A percentile compares a stretch with the other conserved stretches of the same genome.
Evolutionary conservation across 1,284 basidiomycete species (phyloP).

Genomic region (Cryptococcus amylolentus): DNA sequence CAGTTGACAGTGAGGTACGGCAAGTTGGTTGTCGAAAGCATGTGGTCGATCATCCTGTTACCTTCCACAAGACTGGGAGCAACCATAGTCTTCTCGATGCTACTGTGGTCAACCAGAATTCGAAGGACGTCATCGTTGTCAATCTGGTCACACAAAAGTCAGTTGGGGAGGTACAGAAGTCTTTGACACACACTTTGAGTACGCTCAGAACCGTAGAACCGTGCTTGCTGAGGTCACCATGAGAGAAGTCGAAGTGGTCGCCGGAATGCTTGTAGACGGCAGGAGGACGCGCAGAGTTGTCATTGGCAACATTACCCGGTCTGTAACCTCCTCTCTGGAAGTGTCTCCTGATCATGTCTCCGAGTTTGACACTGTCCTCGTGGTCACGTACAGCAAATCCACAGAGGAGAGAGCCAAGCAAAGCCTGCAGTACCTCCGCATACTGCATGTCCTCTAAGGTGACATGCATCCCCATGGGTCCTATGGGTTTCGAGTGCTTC

Average conservation of each 20-base stretch:
- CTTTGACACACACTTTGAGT: constrained; percentile 61
- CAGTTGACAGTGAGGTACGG: constrained; percentile 19
- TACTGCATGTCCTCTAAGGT: constrained; percentile 68
- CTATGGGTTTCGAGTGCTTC: constrained; percentile 70
- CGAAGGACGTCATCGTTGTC: constrained; percentile 71
- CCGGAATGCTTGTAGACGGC: constrained; percentile 63
- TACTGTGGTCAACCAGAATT: constrained; percentile 69
- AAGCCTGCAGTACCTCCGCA: constrained; percentile 62
- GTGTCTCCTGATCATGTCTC: constrained; percentile 56
- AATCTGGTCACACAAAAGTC: constrained; percentile 55
- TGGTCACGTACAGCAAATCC: constrained; percentile 75
- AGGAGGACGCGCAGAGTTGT: constrained; percentile 30
- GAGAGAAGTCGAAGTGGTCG: constrained; percentile 72
- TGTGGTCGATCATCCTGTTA: constrained; percentile 55
- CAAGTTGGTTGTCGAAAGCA: constrained; percentile 29
- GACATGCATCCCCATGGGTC: constrained; percentile 79
- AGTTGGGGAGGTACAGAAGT: background rate
- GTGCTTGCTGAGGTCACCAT: constrained; percentile 60
- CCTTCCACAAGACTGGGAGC: constrained; percentile 61
- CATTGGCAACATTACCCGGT: constrained; percentile 7
- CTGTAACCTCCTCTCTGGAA: constrained; percentile 25
- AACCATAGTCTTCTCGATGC: constrained; percentile 71
- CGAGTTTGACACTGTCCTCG: constrained; percentile 63
- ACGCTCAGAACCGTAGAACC: constrained; percentile 75
- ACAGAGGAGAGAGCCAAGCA: constrained; percentile 63